Conservation (phyloP, 805 yeast species). For the Lipomyces chichibuensis region DNA sequence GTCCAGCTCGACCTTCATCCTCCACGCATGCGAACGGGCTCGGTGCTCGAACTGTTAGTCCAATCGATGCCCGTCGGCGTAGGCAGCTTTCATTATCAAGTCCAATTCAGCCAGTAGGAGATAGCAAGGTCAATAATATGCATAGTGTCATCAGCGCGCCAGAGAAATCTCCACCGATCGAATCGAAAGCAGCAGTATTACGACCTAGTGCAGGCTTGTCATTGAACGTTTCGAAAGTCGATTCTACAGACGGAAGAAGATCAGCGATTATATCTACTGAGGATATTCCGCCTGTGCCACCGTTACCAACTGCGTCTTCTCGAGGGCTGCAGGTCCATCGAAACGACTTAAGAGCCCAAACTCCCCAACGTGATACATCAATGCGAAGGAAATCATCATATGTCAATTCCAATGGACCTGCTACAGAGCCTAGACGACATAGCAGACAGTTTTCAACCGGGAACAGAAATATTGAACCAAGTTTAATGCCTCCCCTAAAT, state of each 20-base stretch:
- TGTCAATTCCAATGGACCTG: constrained; percentile 15
- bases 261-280: neutral
- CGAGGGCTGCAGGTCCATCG: neutral
- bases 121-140: neutral
- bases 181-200: neutral
- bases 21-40: constrained; percentile 13
- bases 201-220: neutral
- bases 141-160: neutral
- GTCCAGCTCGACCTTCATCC: neutral
- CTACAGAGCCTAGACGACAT: constrained; percentile 23
- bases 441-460: constrained; percentile 12
- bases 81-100: too few relatives aligned
- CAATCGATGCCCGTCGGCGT: constrained; percentile 13
- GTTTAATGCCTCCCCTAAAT: constrained; percentile 22
- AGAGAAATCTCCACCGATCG: neutral
- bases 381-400: constrained; percentile 11
- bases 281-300: constrained; percentile 33
- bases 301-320: constrained; percentile 17
- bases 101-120: neutral
- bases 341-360: neutral
- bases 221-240: neutral
- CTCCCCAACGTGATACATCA: constrained; percentile 17
- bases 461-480: neutral
- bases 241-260: neutral
- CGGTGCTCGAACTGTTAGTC: constrained; percentile 25